Conservation (phyloP, 106 monocot genomes). For the Phalaenopsis aphrodite region DNA sequence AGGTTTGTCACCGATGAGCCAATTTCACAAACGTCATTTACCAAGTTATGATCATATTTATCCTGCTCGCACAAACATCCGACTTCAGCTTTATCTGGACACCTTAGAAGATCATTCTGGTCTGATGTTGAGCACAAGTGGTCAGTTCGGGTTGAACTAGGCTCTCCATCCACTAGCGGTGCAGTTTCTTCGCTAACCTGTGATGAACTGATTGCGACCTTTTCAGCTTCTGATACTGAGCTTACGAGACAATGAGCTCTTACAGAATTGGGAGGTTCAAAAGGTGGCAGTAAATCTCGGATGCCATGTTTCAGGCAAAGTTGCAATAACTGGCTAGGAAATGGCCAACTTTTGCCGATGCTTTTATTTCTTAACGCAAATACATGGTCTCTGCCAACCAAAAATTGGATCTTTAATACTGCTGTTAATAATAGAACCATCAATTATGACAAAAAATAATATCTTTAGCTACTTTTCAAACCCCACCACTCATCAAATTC, state of each 20-base stretch:
- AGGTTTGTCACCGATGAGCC: background rate
- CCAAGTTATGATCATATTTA: background rate
- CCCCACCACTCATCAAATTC: slow-evolving; percentile 4
- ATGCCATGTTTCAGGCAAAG: slow-evolving; percentile 67
- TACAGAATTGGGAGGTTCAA: slow-evolving; percentile 67
- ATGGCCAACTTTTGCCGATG: slow-evolving; percentile 65
- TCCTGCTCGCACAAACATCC: background rate
- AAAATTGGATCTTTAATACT: slow-evolving; percentile 2
- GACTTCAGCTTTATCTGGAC: background rate
- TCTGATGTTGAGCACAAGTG: background rate
- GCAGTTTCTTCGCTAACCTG: background rate
- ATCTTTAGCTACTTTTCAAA: slow-evolving; percentile 5
- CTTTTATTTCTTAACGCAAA: slow-evolving; percentile 58
- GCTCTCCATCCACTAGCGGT: background rate
- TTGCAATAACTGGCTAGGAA: slow-evolving; percentile 45
- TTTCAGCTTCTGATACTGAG: background rate
- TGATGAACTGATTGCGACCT: background rate
- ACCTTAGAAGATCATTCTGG: background rate
- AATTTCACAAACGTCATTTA: background rate
- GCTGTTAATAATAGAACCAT: background rate
- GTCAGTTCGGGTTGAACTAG: background rate
- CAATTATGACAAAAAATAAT: background rate
- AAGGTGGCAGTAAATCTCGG: slow-evolving; percentile 58
- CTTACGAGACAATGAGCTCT: slow-evolving; percentile 14
- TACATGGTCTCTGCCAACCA: slow-evolving; percentile 61